Percentiles rank a stretch among this genome's conserved stretches.
Evolutionary conservation across 768 basidiomycete species (phyloP).

Genomic region (Ramaria rubella): DNA sequence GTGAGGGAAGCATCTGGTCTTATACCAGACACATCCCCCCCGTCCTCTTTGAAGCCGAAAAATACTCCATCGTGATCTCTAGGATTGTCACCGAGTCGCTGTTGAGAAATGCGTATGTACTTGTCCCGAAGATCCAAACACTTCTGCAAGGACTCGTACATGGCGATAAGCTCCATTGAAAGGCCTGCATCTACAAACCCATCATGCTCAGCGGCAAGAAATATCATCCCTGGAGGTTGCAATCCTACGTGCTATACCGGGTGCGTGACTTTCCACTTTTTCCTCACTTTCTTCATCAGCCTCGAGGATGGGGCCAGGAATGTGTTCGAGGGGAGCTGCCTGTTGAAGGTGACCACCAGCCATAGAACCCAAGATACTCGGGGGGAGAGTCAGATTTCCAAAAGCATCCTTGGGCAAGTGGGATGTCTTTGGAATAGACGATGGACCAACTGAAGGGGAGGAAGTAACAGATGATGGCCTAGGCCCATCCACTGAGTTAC

Average conservation of each 20-base stretch:
- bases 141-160: constrained; percentile 68
- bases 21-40: constrained; percentile 60
- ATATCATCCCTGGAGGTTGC: neutral
- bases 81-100: constrained; percentile 93
- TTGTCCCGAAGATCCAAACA: constrained; percentile 94
- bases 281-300: constrained; percentile 17
- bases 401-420: constrained; percentile 26
- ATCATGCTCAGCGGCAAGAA: constrained; percentile 12
- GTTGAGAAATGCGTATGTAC: constrained; percentile 82
- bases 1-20: constrained; percentile 50
- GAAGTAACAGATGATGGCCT: neutral
- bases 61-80: constrained; percentile 82
- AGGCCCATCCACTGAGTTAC: constrained; percentile 43
- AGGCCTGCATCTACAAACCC: constrained; percentile 23
- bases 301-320: neutral
- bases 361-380: neutral
- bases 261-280: neutral
- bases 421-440: constrained; percentile 23
- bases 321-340: neutral
- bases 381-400: constrained; percentile 10
- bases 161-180: constrained; percentile 41
- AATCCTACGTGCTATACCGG: constrained; percentile 6
- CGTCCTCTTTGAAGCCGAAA: constrained; percentile 54
- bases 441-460: neutral
- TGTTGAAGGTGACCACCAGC: neutral